Percentiles rank a stretch among this genome's conserved stretches.
Conservation (phyloP, 495 filamentous ascomycete genomes). For the Xylaria venustula region DNA sequence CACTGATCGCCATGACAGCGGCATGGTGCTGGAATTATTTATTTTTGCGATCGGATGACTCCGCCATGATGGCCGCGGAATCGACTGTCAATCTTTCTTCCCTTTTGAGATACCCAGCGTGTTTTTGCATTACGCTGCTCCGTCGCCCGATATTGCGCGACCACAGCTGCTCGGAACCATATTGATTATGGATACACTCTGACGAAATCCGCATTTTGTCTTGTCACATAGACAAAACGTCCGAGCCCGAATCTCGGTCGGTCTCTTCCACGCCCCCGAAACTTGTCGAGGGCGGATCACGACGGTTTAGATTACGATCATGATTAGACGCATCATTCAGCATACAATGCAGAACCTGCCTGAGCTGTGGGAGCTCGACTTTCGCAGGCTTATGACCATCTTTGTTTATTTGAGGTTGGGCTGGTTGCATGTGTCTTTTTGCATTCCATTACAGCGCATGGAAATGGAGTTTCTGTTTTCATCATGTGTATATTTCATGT, state of each 20-base stretch:
- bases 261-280: not conserved
- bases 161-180: not conserved
- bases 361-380: not conserved
- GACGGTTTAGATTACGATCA: conserved; percentile 7
- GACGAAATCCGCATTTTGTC: not conserved
- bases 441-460: conserved; percentile 6
- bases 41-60: no score
- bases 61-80: not conserved
- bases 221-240: not conserved
- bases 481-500: not conserved
- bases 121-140: not conserved
- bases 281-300: not conserved
- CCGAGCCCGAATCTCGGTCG: not conserved
- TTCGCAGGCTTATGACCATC: not conserved
- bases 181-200: not conserved
- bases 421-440: not conserved
- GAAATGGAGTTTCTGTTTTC: conserved; percentile 6
- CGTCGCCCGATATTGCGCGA: not conserved
- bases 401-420: not conserved
- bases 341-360: not conserved
- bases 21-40: no score
- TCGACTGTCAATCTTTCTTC: not conserved
- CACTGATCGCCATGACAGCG: no score
- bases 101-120: conserved; percentile 5
- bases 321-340: conserved; percentile 12